A percentile compares a stretch with the other conserved stretches of the same genome.
Evolutionary conservation across 2,329 filamentous ascomycete species (phyloP).

Genomic region (Magnaporthiopsis poae): DNA sequence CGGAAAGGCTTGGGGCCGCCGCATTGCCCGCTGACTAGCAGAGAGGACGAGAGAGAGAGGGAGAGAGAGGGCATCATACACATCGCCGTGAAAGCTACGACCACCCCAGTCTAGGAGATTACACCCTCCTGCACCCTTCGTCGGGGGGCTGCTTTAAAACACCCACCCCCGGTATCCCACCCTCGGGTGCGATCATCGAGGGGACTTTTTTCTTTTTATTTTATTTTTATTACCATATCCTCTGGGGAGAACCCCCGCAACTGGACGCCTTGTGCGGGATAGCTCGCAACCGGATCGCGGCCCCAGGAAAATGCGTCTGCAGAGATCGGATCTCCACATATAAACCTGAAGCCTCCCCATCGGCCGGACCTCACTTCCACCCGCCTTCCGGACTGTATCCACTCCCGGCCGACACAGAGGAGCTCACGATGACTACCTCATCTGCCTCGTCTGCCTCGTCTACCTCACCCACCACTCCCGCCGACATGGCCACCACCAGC

Average conservation of each 20-base stretch:
- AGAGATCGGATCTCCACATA: slow-evolving; percentile 16
- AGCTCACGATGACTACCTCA: slow-evolving; percentile 1
- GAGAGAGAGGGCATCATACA: slow-evolving; percentile 13
- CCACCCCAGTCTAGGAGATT: background rate
- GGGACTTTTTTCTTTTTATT: background rate
- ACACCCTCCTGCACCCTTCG: slow-evolving; percentile 9
- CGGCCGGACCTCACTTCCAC: slow-evolving; percentile 1
- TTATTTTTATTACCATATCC: background rate
- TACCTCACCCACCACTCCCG: background rate
- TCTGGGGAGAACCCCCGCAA: slow-evolving; percentile 13
- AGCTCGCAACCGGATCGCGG: slow-evolving; percentile 9
- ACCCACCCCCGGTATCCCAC: slow-evolving; percentile 11
- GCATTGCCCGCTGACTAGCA: slow-evolving; percentile 16
- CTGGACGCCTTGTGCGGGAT: slow-evolving; percentile 11
- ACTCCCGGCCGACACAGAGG: background rate
- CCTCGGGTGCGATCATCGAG: background rate
- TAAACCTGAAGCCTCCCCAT: slow-evolving; percentile 14
- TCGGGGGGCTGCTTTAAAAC: slow-evolving; percentile 13
- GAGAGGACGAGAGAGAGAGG: slow-evolving; percentile 9
- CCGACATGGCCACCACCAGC: slow-evolving; percentile 1
- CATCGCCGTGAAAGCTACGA: slow-evolving; percentile 16
- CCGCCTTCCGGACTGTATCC: background rate
- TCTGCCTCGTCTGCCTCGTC: background rate
- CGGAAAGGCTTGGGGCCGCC: slow-evolving; percentile 1
- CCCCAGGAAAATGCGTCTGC: slow-evolving; percentile 20